Evolutionary conservation across 306 rosid species (phyloP).

Genomic region (Quercus suber): DNA sequence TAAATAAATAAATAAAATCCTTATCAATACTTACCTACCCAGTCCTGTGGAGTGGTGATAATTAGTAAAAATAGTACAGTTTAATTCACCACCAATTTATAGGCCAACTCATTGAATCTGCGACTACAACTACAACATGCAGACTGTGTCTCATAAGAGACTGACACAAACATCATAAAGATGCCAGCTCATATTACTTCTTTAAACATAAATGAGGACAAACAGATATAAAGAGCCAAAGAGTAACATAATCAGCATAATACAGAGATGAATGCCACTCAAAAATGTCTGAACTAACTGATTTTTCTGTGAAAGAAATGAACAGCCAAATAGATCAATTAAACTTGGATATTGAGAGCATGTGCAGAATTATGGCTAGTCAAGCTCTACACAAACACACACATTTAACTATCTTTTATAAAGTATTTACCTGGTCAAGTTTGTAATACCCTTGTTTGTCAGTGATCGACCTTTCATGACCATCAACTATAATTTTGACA

Average conservation of each 20-base stretch:
- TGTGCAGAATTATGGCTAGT: background rate
- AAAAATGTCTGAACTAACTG: background rate
- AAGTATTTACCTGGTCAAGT: conserved; percentile 80
- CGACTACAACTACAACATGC: background rate
- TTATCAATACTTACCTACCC: background rate
- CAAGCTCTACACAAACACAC: background rate
- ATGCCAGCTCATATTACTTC: background rate
- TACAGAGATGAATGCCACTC: too few relatives aligned
- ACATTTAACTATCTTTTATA: background rate
- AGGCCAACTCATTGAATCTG: background rate
- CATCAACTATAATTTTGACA: conserved; percentile 85
- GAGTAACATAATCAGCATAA: background rate
- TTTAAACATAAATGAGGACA: background rate
- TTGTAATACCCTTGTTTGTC: conserved; percentile 90
- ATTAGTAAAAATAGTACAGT: background rate
- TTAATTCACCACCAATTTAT: background rate
- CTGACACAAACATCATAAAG: background rate
- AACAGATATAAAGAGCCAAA: background rate
- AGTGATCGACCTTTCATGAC: conserved; percentile 84
- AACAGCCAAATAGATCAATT: background rate
- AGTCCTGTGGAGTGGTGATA: background rate
- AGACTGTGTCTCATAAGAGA: background rate
- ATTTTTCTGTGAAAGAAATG: background rate
- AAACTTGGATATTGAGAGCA: background rate
- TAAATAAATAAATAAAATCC: background rate